A percentile compares a stretch with the other conserved stretches of the same genome.
phyloP scores from a whole-genome alignment of 352 stramenopile genomes.

The Blastocystis sp. region DNA sequence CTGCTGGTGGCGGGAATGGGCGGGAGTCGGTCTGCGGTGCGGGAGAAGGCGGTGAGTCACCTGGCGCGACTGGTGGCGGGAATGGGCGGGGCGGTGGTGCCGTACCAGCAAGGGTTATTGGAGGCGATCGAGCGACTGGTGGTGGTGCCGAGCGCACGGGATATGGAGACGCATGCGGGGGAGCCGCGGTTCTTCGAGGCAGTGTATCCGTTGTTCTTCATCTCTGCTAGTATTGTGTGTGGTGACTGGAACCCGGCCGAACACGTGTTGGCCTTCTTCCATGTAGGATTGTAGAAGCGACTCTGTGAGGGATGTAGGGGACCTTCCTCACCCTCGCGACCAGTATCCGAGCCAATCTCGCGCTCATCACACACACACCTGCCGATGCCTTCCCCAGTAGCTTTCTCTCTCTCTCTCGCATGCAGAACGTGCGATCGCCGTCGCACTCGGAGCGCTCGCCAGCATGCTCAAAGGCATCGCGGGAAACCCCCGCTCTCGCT shows the following conservation, averaged over 20 bases:
- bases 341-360: neutral
- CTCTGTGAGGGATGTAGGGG: neutral
- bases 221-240: conserved; percentile 29
- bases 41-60: neutral
- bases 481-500: neutral
- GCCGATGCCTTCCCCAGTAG: neutral
- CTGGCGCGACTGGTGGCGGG: neutral
- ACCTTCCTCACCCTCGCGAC: neutral
- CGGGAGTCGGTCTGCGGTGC: neutral
- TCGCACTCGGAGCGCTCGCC: neutral
- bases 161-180: neutral
- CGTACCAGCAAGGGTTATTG: conserved; percentile 40
- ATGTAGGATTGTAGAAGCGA: neutral
- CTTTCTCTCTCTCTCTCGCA: neutral
- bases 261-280: conserved; percentile 17
- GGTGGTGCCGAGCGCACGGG: neutral
- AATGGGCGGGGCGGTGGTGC: neutral
- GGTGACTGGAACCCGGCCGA: neutral
- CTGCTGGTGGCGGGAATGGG: conserved; percentile 24
- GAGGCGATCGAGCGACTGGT: conserved; percentile 15
- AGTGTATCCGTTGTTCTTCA: conserved; percentile 35
- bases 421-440: neutral
- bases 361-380: neutral
- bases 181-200: conserved; percentile 2
- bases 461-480: neutral